A percentile compares a stretch with the other conserved stretches of the same genome.
Conservation (phyloP, 805 yeast genomes). For the Zygoascus ofunaensis region DNA sequence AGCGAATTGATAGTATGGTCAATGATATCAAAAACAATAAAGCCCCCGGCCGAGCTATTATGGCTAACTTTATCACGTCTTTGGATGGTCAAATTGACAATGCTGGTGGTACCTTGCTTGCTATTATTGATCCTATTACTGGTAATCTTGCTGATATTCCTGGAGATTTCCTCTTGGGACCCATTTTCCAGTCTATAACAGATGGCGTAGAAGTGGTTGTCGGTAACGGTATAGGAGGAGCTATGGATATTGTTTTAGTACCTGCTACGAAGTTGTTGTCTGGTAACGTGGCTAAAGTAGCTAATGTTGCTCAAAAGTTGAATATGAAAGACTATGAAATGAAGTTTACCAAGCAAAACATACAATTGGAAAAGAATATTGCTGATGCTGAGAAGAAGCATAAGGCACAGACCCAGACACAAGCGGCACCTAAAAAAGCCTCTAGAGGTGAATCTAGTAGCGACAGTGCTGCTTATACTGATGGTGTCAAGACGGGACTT, state of each 20-base stretch:
- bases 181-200: slow-evolving; percentile 17
- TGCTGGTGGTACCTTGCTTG: slow-evolving; percentile 8
- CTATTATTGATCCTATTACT: slow-evolving; percentile 12
- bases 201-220: slow-evolving; percentile 20
- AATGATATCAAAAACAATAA: slow-evolving; percentile 1
- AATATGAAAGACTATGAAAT: slow-evolving; percentile 7
- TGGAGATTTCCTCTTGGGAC: slow-evolving; percentile 13
- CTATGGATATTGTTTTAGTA: slow-evolving; percentile 9
- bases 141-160: slow-evolving; percentile 13
- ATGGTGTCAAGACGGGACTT: slow-evolving; percentile 13
- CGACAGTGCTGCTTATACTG: background rate
- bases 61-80: slow-evolving; percentile 16
- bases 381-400: background rate
- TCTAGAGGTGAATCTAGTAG: background rate
- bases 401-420: background rate
- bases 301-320: slow-evolving; percentile 6
- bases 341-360: slow-evolving; percentile 5
- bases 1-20: slow-evolving; percentile 4
- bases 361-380: slow-evolving; percentile 5
- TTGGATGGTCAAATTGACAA: slow-evolving; percentile 21
- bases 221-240: slow-evolving; percentile 15
- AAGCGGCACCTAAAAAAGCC: background rate
- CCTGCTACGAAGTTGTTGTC: slow-evolving; percentile 9
- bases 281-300: slow-evolving; percentile 3
- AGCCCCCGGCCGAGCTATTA: slow-evolving; percentile 13